Conservation (phyloP, 768 basidiomycete genomes). For the Phlebiopsis gigantea region DNA sequence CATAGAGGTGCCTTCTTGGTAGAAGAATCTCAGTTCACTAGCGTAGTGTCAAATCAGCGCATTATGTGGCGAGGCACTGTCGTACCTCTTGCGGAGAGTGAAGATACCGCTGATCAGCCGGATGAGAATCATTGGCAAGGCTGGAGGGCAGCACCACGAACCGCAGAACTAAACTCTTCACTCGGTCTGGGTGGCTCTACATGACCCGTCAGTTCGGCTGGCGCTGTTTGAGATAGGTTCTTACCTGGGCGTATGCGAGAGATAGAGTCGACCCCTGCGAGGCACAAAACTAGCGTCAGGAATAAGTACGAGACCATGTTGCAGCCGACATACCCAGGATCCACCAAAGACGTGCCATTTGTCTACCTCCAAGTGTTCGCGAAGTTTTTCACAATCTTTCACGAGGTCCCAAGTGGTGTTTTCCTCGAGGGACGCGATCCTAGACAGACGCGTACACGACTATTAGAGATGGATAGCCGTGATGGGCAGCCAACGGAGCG, state of each 20-base stretch:
- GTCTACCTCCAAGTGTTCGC: slow-evolving; percentile 69
- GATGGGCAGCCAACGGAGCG: neutral
- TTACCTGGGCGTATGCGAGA: slow-evolving; percentile 79
- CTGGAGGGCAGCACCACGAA: slow-evolving; percentile 23
- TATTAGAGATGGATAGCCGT: neutral
- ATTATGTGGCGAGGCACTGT: neutral
- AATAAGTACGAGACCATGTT: neutral
- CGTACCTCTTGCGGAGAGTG: slow-evolving; percentile 59
- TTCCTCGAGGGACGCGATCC: slow-evolving; percentile 69
- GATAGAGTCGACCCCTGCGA: slow-evolving; percentile 79
- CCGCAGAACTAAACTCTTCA: slow-evolving; percentile 76
- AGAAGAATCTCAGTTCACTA: slow-evolving; percentile 85
- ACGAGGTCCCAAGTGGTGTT: slow-evolving; percentile 97
- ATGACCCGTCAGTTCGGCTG: neutral
- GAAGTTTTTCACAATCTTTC: slow-evolving; percentile 79
- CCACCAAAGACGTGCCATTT: slow-evolving; percentile 97
- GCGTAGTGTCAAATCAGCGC: slow-evolving; percentile 9
- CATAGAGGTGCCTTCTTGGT: slow-evolving; percentile 79
- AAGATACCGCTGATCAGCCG: slow-evolving; percentile 68
- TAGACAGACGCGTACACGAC: slow-evolving; percentile 30
- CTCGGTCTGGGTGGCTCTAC: slow-evolving; percentile 75
- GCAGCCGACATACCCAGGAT: slow-evolving; percentile 62
- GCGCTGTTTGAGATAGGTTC: neutral
- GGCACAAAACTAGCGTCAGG: neutral
- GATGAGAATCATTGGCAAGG: neutral